Base-by-base conservation (phyloP, 306 rosid species). In the Biancaea sappan region DNA sequence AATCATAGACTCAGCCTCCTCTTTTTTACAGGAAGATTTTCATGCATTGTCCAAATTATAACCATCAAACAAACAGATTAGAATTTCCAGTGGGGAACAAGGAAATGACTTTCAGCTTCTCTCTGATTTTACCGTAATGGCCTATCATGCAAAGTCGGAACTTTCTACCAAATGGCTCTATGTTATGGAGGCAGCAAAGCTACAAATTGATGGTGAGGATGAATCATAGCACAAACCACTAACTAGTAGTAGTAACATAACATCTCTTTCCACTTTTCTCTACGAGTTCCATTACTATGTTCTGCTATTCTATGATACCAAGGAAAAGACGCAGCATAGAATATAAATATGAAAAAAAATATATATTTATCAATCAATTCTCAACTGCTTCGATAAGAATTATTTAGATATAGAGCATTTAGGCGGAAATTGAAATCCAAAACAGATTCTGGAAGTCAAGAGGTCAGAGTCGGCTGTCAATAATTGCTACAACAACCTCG, bases 321-420 rank as follows among this genome's bases (percentile, higher is more conserved):
- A 32, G 57, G 70, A 16, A 15, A 47, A 26, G 66, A 71, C 46
- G 44, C 24, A 43, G 53, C 13, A 52, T 5, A 60, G 47, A 73
- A 65, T 64, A 73, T 66, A 26, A 64, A 64, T 34, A 31, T 26
- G 53, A 43, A 1, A n/a, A 13, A 11, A 43, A 40, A 40, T 29
- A 12, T 73, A 64, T 58, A 35, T 46, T 77, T 10, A 41, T 71
- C 66, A 69, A 41, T 38, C 10, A 35, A 62, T 53, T 18, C 35
- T 64, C 46, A 62, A 65, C 71, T 71, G 63, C 69, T 12, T 40
- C 65, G 71, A 18, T 13, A 22, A 70, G 66, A 66, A 58, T 84
- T 81, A 81, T 84, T 84, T 52, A 65, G 56, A 72, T 69, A 66
- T 7, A 25, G 69, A 68, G 41, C 80, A 81, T 58, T 77, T 73